Evolutionary conservation across 1,284 basidiomycete genomes (phyloP).

Genomic region (Sphagnurus paluster): DNA sequence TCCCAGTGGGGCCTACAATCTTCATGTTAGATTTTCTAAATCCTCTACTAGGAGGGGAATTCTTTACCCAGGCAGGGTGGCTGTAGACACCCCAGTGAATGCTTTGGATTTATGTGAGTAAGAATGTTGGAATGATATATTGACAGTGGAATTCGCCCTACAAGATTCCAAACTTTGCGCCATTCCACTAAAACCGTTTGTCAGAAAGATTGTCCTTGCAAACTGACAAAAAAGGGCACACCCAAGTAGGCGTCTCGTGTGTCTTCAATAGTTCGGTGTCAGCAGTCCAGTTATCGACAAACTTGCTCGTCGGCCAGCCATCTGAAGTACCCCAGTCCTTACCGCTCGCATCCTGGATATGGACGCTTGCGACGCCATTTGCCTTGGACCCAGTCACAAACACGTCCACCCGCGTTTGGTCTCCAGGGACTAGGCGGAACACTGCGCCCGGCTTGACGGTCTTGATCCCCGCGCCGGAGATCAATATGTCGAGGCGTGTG

Average conservation of each 20-base stretch:
- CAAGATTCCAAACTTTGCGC: constrained; percentile 61
- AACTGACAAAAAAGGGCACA: constrained; percentile 22
- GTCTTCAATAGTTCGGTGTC: constrained; percentile 37
- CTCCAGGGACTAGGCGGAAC: constrained; percentile 43
- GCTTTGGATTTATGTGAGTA: constrained; percentile 25
- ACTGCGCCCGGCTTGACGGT: constrained; percentile 38
- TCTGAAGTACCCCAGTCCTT: constrained; percentile 30
- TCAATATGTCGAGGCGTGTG: constrained; percentile 33
- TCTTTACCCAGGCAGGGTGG: constrained; percentile 46
- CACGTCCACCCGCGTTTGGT: constrained; percentile 46
- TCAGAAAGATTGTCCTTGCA: constrained; percentile 1
- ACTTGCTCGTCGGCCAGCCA: constrained; percentile 37
- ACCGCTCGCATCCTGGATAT: constrained; percentile 33
- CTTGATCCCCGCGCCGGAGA: constrained; percentile 36
- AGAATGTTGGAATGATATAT: neutral
- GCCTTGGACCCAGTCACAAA: constrained; percentile 30
- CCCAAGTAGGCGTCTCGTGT: constrained; percentile 56
- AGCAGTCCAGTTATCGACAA: constrained; percentile 40
- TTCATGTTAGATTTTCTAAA: constrained; percentile 11
- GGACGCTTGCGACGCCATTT: constrained; percentile 32
- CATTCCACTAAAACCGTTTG: constrained; percentile 35
- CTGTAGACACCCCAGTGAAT: constrained; percentile 63
- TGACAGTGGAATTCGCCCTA: constrained; percentile 25
- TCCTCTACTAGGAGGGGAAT: neutral
- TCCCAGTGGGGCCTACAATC: constrained; percentile 36